phyloP scores from a whole-genome alignment of 441 rosid species.

The Biscutella laevigata region DNA sequence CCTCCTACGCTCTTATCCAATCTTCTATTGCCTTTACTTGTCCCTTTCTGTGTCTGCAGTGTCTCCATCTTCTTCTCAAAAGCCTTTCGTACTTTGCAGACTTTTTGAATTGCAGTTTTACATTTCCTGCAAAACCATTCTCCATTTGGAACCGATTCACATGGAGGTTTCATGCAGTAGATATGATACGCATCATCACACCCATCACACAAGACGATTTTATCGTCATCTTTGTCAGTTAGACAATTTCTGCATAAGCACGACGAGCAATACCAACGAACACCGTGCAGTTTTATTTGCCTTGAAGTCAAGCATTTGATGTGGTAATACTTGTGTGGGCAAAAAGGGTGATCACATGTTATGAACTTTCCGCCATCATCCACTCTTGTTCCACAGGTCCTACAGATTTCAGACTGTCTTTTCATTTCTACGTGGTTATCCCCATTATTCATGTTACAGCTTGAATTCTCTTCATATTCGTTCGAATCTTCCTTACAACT shows the following conservation, averaged over 20 bases:
- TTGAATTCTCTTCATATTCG: conserved; percentile 40
- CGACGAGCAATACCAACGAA: conserved; percentile 84
- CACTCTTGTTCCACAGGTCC: conserved; percentile 43
- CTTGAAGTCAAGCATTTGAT: conserved; percentile 59
- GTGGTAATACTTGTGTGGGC: conserved; percentile 62
- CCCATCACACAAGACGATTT: conserved; percentile 75
- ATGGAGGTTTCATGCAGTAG: conserved; percentile 71
- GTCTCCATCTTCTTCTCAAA: conserved; percentile 30
- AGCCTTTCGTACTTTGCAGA: conserved; percentile 39
- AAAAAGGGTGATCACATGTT: conserved; percentile 57
- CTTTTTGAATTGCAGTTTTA: conserved; percentile 42
- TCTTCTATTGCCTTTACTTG: conserved; percentile 27
- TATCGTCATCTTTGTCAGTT: conserved; percentile 60
- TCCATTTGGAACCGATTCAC: conserved; percentile 42
- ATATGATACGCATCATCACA: conserved; percentile 89
- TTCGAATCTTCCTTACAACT: conserved; percentile 26
- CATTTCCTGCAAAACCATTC: conserved; percentile 82
- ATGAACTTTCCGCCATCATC: conserved; percentile 36
- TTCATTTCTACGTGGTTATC: conserved; percentile 22
- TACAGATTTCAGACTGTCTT: conserved; percentile 32
- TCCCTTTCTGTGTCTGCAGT: conserved; percentile 22
- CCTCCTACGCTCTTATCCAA: conserved; percentile 44
- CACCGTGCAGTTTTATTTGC: conserved; percentile 50
- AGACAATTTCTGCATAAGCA: conserved; percentile 84
- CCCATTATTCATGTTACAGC: conserved; percentile 32